Evolutionary conservation across 495 filamentous ascomycete genomes (phyloP).

Genomic region (Copromyces sp.): DNA sequence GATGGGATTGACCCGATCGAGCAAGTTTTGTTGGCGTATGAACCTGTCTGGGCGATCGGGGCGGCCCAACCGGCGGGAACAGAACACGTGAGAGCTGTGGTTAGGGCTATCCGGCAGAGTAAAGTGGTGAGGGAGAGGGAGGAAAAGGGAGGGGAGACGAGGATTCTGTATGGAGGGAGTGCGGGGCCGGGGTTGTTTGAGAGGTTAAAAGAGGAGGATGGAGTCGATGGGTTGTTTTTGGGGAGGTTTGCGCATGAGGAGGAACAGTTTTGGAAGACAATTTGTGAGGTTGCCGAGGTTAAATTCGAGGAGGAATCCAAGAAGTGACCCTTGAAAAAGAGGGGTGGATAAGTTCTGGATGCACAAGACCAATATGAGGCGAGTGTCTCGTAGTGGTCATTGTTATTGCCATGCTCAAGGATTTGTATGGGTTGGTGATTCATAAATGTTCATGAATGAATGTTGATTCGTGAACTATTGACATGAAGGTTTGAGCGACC

Average conservation of each 20-base stretch:
- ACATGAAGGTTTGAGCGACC: too few species aligned
- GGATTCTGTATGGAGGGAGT: constrained; percentile 72
- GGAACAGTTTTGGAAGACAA: constrained; percentile 53
- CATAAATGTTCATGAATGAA: too few species aligned
- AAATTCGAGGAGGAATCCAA: neutral
- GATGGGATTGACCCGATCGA: constrained; percentile 43
- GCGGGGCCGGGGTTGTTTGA: constrained; percentile 68
- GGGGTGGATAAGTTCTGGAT: too few species aligned
- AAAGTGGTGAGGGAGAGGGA: constrained; percentile 28
- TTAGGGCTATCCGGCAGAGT: constrained; percentile 45
- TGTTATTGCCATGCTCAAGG: too few species aligned
- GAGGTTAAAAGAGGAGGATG: constrained; percentile 43
- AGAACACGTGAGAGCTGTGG: constrained; percentile 64
- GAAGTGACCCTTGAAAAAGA: too few species aligned
- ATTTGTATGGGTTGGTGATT: too few species aligned
- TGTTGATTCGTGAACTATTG: too few species aligned
- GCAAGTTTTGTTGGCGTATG: constrained; percentile 75
- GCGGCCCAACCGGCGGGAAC: constrained; percentile 57
- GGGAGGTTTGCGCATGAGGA: constrained; percentile 73
- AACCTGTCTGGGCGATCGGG: constrained; percentile 86
- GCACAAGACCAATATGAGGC: too few species aligned
- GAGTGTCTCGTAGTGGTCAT: too few species aligned
- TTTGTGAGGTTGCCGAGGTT: constrained; percentile 50
- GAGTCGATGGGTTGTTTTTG: constrained; percentile 71
- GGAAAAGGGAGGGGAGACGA: constrained; percentile 42